Conservation (phyloP, 1,284 basidiomycete genomes). For the Fistulinella staudtii region DNA sequence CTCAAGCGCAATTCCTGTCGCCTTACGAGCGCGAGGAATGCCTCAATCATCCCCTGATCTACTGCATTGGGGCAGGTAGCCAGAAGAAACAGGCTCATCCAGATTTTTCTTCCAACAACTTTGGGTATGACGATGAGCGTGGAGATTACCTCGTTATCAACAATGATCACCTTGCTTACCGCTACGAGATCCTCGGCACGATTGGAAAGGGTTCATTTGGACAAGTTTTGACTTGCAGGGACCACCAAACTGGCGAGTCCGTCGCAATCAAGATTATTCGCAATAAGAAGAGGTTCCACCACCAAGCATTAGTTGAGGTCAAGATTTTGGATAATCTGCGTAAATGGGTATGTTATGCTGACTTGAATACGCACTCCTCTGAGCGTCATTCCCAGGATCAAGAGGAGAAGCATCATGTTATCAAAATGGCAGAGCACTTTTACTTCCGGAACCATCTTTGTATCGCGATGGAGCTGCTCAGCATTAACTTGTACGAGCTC, state of each 20-base stretch:
- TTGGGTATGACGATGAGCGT: constrained; percentile 97
- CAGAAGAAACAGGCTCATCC: constrained; percentile 77
- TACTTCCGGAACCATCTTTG: constrained; percentile 98
- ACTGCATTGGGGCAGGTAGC: constrained; percentile 77
- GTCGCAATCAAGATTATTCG: constrained; percentile 99
- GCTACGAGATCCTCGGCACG: constrained; percentile 91
- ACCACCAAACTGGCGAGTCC: constrained; percentile 94
- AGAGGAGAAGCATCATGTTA: constrained; percentile 95
- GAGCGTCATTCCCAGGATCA: constrained; percentile 60
- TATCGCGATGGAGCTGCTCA: constrained; percentile 96
- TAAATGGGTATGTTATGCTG: constrained; percentile 78
- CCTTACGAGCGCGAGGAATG: constrained; percentile 92
- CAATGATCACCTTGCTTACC: constrained; percentile 92
- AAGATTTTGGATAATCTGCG: constrained; percentile 95
- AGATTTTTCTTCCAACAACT: constrained; percentile 81
- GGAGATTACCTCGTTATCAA: constrained; percentile 93
- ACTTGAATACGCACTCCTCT: constrained; percentile 6
- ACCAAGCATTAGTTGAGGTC: constrained; percentile 97
- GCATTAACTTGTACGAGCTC: constrained; percentile 98
- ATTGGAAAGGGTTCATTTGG: constrained; percentile 99
- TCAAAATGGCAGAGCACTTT: constrained; percentile 99
- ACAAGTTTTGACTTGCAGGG: constrained; percentile 93
- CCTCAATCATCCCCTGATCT: constrained; percentile 82
- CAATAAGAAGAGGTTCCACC: constrained; percentile 99
- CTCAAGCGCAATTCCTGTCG: constrained; percentile 64